Conservation (phyloP, 495 filamentous ascomycete genomes). For the Aspergillus conjunctus region DNA sequence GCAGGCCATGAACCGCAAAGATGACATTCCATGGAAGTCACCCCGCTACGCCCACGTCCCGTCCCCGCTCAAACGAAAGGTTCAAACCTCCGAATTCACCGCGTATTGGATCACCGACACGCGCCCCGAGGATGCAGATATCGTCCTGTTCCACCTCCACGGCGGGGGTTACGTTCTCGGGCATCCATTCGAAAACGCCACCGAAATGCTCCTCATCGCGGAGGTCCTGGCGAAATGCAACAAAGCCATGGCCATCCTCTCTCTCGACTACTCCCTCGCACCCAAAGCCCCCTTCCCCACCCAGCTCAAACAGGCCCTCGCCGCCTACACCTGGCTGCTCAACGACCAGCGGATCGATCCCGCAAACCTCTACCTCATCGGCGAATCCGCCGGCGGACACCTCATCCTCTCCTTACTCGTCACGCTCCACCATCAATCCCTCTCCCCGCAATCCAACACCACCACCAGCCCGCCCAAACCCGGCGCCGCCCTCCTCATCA, state of each 20-base stretch:
- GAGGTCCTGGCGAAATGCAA: slow-evolving; percentile 10
- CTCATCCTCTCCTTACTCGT: slow-evolving; percentile 13
- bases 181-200: slow-evolving; percentile 17
- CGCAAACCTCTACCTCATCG: slow-evolving; percentile 16
- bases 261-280: slow-evolving; percentile 17
- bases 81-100: slow-evolving; percentile 9
- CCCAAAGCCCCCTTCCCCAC: slow-evolving; percentile 16
- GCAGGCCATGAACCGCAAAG: slow-evolving; percentile 3
- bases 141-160: slow-evolving; percentile 18
- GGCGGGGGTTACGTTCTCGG: slow-evolving; percentile 18
- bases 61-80: slow-evolving; percentile 9
- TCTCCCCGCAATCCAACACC: background rate
- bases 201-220: slow-evolving; percentile 14
- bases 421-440: background rate
- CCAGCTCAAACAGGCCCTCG: slow-evolving; percentile 11
- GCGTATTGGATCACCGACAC: slow-evolving; percentile 15
- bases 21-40: slow-evolving; percentile 1
- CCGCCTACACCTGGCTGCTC: slow-evolving; percentile 19
- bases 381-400: slow-evolving; percentile 19
- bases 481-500: slow-evolving; percentile 13
- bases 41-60: slow-evolving; percentile 10
- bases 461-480: slow-evolving; percentile 10
- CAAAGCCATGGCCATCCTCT: slow-evolving; percentile 11
- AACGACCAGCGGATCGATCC: background rate
- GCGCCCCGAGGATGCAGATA: slow-evolving; percentile 9